Evolutionary conservation across 2,329 filamentous ascomycete genomes (phyloP), one percentile per base, ranked within the genome.

Genomic region (Xylariaceae sp.): DNA sequence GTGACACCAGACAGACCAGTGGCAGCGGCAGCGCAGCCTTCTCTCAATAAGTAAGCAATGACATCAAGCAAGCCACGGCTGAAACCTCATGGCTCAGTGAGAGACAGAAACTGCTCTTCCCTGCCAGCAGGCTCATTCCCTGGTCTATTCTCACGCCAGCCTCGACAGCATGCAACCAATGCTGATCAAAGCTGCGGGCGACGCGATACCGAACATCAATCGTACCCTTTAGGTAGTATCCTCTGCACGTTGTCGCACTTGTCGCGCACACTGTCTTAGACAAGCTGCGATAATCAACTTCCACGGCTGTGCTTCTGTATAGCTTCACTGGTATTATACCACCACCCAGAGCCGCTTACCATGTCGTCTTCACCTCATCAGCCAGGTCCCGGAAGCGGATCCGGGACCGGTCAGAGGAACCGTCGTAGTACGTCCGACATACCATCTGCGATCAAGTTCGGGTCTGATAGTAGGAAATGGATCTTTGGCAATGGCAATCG

Each of bases 1-100:
- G 20, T 15, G 27, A 40, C 23, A 26, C 24, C 24, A 26, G 15
- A 44, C 33, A n/a, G n/a, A n/a, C n/a, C n/a, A n/a, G n/a, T n/a
- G n/a, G n/a, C n/a, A n/a, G n/a, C n/a, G 47, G 46, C 20, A 55
- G 55, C 51, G 55, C 55, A 55, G 42, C 45, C 40, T 40, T 48
- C 27, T 35, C 33, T 41, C 50, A 6, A 29, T 40, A 27, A 29
- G 29, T 21, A 27, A 24, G 39, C 30, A 37, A 52, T 53, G 50
- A 50, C 44, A 57, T 50, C 50, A 50, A 43, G 40, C 35, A 32
- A 23, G 43, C 37, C 49, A 45, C 21, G 30, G 53, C 39, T 53
- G 39, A 53, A 39, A 26, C 24, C 40, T 46, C 6, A 15, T 23
- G 16, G 7, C 13, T 9, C 16, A 11, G n/a, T n/a, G n/a, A n/a